A percentile compares a stretch with the other conserved stretches of the same genome.
phyloP scores from a whole-genome alignment of 108 stramenopile genomes.

The Nitzschia inconspicua region DNA sequence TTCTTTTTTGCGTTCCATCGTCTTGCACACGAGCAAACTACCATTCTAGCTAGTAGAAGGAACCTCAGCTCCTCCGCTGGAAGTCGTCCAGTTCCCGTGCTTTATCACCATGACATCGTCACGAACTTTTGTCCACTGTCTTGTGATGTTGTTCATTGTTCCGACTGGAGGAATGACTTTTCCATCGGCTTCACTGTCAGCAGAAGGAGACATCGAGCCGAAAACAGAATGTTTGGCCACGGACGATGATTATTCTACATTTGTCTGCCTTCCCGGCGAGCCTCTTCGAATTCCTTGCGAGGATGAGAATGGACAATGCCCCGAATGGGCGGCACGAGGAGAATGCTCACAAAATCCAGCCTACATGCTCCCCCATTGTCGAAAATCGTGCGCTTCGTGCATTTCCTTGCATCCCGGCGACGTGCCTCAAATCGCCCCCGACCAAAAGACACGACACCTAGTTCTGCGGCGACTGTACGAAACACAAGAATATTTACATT shows the following conservation, averaged over 20 bases:
- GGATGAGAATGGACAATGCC: conserved; percentile 27
- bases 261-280: conserved; percentile 9
- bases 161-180: no score
- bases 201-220: no score
- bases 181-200: no score
- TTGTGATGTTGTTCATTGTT: no score
- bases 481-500: conserved; percentile 21
- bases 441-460: not conserved
- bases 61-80: no score
- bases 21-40: no score
- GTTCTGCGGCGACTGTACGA: conserved; percentile 12
- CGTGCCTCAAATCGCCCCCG: conserved; percentile 11
- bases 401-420: conserved; percentile 17
- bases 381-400: conserved; percentile 46
- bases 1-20: no score
- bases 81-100: no score
- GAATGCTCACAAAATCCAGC: conserved; percentile 57
- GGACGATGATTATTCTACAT: conserved; percentile 4
- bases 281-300: conserved; percentile 10
- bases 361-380: conserved; percentile 66
- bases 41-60: no score
- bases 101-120: no score
- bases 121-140: no score
- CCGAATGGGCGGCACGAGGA: conserved; percentile 36
- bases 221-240: conserved; percentile 14